Conservation (phyloP, 1,139 yeast species). For the Spathaspora sp. region DNA sequence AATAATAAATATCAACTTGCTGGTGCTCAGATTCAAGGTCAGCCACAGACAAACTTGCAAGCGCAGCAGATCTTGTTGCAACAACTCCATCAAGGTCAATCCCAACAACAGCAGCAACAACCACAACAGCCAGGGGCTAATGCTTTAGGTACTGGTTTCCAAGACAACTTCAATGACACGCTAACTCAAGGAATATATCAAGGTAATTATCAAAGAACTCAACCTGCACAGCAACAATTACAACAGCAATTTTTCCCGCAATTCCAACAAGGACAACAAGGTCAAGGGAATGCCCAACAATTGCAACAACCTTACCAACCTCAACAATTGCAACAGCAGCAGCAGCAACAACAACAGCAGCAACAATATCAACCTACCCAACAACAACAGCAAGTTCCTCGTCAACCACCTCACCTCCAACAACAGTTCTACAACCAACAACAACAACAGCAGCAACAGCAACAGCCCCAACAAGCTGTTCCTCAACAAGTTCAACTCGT, state of each 20-base stretch:
- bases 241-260: slow-evolving; percentile 26
- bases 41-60: slow-evolving; percentile 32
- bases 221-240: slow-evolving; percentile 18
- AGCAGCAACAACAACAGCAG: slow-evolving; percentile 18
- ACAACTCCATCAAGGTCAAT: slow-evolving; percentile 44
- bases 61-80: slow-evolving; percentile 48
- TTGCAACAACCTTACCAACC: slow-evolving; percentile 28
- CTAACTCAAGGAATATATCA: slow-evolving; percentile 37
- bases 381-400: slow-evolving; percentile 20
- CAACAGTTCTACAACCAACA: slow-evolving; percentile 19
- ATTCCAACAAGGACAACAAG: slow-evolving; percentile 26
- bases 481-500: slow-evolving; percentile 17
- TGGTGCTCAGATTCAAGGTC: slow-evolving; percentile 28
- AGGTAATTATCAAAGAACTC: slow-evolving; percentile 31
- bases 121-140: slow-evolving; percentile 15
- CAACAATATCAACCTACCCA: slow-evolving; percentile 18
- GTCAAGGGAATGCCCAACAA: slow-evolving; percentile 28
- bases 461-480: slow-evolving; percentile 17
- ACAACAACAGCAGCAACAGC: slow-evolving; percentile 22
- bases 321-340: slow-evolving; percentile 17
- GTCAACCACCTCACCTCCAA: slow-evolving; percentile 23
- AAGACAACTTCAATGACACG: slow-evolving; percentile 26
- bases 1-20: slow-evolving; percentile 31
- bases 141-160: slow-evolving; percentile 22
- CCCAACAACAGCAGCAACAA: slow-evolving; percentile 17